Evolutionary conservation across 129 eudicot species (phyloP).

Genomic region (Saussurea involucrata): DNA sequence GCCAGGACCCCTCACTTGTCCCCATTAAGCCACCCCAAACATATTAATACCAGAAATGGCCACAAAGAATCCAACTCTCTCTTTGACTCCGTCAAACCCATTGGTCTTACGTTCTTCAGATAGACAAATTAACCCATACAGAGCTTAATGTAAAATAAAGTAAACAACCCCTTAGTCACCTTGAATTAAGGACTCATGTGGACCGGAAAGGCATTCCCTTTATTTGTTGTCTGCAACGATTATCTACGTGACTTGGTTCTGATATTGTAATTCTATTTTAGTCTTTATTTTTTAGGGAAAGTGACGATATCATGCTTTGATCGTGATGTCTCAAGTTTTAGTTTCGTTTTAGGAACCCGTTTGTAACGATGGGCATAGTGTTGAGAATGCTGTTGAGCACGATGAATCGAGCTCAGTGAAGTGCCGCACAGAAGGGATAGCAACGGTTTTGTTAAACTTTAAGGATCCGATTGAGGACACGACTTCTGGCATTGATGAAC

Average conservation of each 20-base stretch:
- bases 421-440: slow-evolving; percentile 11
- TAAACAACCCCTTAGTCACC: no score
- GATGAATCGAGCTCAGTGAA: slow-evolving; percentile 16
- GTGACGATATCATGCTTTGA: neutral
- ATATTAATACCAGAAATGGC: no score
- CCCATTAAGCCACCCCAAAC: no score
- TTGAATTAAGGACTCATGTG: slow-evolving; percentile 60
- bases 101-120: no score
- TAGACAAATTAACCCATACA: no score
- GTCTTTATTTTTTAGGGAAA: neutral
- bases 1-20: no score
- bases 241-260: neutral
- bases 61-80: no score
- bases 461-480: slow-evolving; percentile 18
- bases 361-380: neutral
- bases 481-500: slow-evolving; percentile 26
- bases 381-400: slow-evolving; percentile 8
- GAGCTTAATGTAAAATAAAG: no score
- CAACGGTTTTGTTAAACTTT: slow-evolving; percentile 6
- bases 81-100: no score
- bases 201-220: slow-evolving; percentile 56
- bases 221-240: neutral
- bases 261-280: neutral
- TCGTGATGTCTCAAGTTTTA: neutral
- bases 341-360: slow-evolving; percentile 1